Evolutionary conservation across 176 grass and related monocot genomes (phyloP).

Genomic region (Elymus sibiricus): DNA sequence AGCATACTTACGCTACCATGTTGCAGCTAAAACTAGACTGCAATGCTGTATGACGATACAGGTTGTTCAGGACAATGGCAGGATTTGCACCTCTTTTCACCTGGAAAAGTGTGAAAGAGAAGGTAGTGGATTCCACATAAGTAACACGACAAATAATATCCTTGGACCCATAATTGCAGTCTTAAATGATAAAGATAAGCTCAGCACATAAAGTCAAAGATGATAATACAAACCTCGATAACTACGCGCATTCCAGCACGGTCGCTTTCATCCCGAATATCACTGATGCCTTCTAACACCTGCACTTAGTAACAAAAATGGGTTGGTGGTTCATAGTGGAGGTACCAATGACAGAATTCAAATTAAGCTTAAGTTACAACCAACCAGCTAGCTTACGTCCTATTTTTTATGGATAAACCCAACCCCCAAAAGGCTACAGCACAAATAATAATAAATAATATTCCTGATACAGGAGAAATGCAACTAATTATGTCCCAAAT

Average conservation of each 20-base stretch:
- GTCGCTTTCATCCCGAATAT: slow-evolving; percentile 97
- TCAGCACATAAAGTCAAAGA: slow-evolving; percentile 16
- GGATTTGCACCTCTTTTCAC: slow-evolving; percentile 84
- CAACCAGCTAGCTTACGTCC: slow-evolving; percentile 9
- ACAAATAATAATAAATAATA: background rate
- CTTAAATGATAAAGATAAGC: slow-evolving; percentile 1
- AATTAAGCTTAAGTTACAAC: slow-evolving; percentile 3
- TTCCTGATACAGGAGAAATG: background rate
- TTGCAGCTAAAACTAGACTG: slow-evolving; percentile 99
- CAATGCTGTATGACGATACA: slow-evolving; percentile 88
- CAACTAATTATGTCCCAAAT: slow-evolving; percentile 12
- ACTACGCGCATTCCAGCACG: slow-evolving; percentile 97
- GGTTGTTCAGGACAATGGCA: slow-evolving; percentile 79
- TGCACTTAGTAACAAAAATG: slow-evolving; percentile 22
- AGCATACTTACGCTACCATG: slow-evolving; percentile 86
- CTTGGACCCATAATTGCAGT: background rate
- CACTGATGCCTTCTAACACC: slow-evolving; percentile 94
- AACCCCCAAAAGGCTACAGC: background rate
- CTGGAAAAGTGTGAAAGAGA: slow-evolving; percentile 40
- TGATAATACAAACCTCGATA: slow-evolving; percentile 71
- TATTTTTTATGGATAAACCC: background rate
- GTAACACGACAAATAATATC: slow-evolving; percentile 7
- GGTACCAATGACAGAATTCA: background rate
- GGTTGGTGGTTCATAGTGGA: background rate
- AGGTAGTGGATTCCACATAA: slow-evolving; percentile 22